Conservation (phyloP, 1,284 basidiomycete genomes). For the Cystobasidium pallidum region DNA sequence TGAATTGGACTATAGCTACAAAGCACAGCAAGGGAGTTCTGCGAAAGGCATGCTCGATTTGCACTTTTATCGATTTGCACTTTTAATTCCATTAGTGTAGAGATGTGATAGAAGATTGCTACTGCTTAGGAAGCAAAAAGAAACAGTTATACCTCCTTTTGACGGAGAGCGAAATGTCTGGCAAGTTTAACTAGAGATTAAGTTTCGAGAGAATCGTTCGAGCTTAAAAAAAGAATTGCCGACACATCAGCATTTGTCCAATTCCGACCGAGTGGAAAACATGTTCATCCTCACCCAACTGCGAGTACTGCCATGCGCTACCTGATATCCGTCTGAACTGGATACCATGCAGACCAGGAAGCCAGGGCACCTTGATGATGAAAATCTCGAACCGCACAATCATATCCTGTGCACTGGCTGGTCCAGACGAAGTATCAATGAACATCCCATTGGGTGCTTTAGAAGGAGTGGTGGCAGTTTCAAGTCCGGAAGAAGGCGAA, state of each 20-base stretch:
- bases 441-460: background rate
- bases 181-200: constrained; percentile 20
- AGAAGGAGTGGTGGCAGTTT: background rate
- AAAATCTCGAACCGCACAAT: constrained; percentile 92
- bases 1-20: constrained; percentile 31
- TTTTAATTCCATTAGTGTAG: too few relatives aligned
- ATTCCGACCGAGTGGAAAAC: too few relatives aligned
- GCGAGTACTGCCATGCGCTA: constrained; percentile 80
- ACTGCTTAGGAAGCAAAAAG: background rate
- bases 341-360: constrained; percentile 85
- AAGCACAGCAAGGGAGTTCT: constrained; percentile 5
- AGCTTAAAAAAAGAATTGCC: constrained; percentile 27
- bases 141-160: too few relatives aligned
- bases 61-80: too few relatives aligned
- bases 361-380: constrained; percentile 90
- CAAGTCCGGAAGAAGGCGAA: constrained; percentile 7
- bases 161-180: too few relatives aligned
- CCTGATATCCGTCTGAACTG: constrained; percentile 91
- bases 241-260: too few relatives aligned
- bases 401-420: constrained; percentile 69
- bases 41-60: too few relatives aligned
- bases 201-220: constrained; percentile 41
- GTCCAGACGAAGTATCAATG: constrained; percentile 48
- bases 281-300: constrained; percentile 45
- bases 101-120: background rate